Conservation (phyloP, 2,329 filamentous ascomycete species). For the Hypoxylon sp. region DNA sequence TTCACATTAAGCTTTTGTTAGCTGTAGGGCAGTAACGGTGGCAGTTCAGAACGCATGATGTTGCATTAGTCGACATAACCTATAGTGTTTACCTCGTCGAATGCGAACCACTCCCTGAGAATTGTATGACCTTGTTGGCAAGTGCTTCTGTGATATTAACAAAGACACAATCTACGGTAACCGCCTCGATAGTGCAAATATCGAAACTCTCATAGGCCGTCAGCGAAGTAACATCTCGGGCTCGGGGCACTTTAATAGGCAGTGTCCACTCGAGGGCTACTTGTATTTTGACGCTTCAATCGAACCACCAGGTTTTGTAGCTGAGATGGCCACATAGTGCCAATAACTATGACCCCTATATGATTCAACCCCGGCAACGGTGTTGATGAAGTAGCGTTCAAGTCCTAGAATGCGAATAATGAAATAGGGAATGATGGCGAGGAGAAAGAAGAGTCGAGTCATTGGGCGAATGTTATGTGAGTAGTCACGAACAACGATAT, state of each 20-base stretch:
- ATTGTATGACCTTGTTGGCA: neutral
- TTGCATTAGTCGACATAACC: too few relatives aligned
- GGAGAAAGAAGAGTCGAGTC: slow-evolving; percentile 60
- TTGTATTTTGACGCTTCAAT: slow-evolving; percentile 40
- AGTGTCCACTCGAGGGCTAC: neutral
- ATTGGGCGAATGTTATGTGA: slow-evolving; percentile 63
- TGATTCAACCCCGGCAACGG: slow-evolving; percentile 57
- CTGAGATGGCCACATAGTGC: slow-evolving; percentile 54
- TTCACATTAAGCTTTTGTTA: too few relatives aligned
- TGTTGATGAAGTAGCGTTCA: slow-evolving; percentile 62
- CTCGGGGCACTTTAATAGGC: too few relatives aligned
- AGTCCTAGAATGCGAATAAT: slow-evolving; percentile 59
- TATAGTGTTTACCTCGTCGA: too few relatives aligned
- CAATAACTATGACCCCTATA: slow-evolving; percentile 53
- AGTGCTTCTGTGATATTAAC: too few relatives aligned
- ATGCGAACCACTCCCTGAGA: too few relatives aligned
- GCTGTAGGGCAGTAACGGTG: too few relatives aligned
- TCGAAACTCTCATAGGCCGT: too few relatives aligned
- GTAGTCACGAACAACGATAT: slow-evolving; percentile 59
- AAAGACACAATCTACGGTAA: too few relatives aligned
- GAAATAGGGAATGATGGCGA: slow-evolving; percentile 61
- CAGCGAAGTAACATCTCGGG: too few relatives aligned
- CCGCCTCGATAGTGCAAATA: too few relatives aligned
- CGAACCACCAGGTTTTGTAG: slow-evolving; percentile 52
- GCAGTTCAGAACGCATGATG: too few relatives aligned